These are phyloP conservation scores for Cavenderia fasciculata DNA, from an alignment of 78 protist species.

Conservation along the genomic window DNA sequence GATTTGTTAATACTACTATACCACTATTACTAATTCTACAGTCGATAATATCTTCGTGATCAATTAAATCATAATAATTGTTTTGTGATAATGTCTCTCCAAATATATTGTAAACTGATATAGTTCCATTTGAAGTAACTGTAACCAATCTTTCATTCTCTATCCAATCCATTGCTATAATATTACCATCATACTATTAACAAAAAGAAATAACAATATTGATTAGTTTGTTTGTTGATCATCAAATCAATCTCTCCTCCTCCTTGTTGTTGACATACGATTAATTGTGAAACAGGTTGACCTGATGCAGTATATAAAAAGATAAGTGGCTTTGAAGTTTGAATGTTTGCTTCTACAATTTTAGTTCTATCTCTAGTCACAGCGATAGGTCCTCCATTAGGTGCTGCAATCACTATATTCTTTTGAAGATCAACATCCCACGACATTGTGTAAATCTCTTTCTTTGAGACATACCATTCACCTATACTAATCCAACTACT, in stretches of 20 bases:
- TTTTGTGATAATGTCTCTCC: conserved; percentile 26
- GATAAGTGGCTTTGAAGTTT: conserved; percentile 3
- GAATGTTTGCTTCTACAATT: conserved; percentile 36
- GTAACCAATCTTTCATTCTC: conserved; percentile 56
- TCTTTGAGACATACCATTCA: conserved; percentile 23
- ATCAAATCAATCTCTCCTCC: too few relatives aligned
- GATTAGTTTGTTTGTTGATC: not conserved
- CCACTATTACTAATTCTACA: conserved; percentile 61
- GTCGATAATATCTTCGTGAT: conserved; percentile 32
- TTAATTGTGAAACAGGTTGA: not conserved
- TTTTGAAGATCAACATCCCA: conserved; percentile 60
- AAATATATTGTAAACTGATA: conserved; percentile 56
- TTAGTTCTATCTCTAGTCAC: conserved; percentile 47
- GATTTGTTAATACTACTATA: conserved; percentile 14
- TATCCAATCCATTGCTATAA: conserved; percentile 62
- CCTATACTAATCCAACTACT: conserved; percentile 57
- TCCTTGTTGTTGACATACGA: too few relatives aligned
- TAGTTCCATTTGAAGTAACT: conserved; percentile 34
- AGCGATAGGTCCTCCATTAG: conserved; percentile 65
- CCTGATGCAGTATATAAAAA: conserved; percentile 43
- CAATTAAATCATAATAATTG: conserved; percentile 4
- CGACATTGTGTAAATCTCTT: conserved; percentile 19
- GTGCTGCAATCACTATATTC: conserved; percentile 46
- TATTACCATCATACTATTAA: not conserved
- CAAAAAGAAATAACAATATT: not conserved